Evolutionary conservation across 1,284 basidiomycete species (phyloP).

Genomic region (Ustilago bromivora): DNA sequence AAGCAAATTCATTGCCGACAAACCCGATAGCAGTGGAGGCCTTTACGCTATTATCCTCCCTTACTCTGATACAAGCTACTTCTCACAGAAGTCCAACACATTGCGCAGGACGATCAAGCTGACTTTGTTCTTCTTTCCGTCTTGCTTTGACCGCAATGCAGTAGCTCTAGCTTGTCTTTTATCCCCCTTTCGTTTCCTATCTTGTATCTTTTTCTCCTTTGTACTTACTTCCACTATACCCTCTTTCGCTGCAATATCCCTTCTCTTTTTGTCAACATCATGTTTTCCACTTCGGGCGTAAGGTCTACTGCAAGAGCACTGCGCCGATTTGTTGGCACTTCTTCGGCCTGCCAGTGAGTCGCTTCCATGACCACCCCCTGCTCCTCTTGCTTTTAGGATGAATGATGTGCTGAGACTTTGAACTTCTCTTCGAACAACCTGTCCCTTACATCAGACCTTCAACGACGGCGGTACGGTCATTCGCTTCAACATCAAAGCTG

Average conservation of each 20-base stretch:
- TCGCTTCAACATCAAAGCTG: slow-evolving; percentile 38
- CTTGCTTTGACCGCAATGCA: slow-evolving; percentile 9
- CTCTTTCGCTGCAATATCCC: slow-evolving; percentile 22
- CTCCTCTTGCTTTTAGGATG: neutral
- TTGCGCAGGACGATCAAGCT: slow-evolving; percentile 1
- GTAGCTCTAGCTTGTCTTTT: neutral
- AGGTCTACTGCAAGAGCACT: slow-evolving; percentile 14
- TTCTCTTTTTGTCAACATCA: neutral
- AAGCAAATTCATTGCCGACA: slow-evolving; percentile 56
- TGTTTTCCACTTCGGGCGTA: slow-evolving; percentile 9
- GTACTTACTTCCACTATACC: slow-evolving; percentile 40
- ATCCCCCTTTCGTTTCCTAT: slow-evolving; percentile 2
- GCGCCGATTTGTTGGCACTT: slow-evolving; percentile 8
- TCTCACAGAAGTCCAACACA: neutral
- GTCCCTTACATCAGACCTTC: slow-evolving; percentile 1
- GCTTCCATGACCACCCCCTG: neutral
- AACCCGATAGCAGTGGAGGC: slow-evolving; percentile 52
- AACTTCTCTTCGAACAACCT: neutral
- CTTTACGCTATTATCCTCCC: slow-evolving; percentile 58
- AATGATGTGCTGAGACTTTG: slow-evolving; percentile 25
- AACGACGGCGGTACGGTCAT: slow-evolving; percentile 13
- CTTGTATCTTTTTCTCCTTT: slow-evolving; percentile 9
- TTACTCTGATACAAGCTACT: slow-evolving; percentile 42
- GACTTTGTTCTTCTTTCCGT: neutral
- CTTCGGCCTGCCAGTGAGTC: slow-evolving; percentile 45